Conservation (phyloP, 768 basidiomycete genomes). For the Podaxis sp. region DNA sequence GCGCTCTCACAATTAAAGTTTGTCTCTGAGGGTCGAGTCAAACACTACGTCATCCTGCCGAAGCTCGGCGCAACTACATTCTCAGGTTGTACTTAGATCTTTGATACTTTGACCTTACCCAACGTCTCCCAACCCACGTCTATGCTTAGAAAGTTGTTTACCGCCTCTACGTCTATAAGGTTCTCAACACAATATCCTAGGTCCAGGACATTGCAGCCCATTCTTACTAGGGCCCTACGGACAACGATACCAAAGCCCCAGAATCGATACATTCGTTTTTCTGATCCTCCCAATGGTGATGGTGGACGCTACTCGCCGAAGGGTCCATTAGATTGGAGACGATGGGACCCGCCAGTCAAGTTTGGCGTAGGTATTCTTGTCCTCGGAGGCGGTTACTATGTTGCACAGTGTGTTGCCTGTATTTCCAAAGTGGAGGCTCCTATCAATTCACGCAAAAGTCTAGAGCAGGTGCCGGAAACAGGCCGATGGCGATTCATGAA, state of each 20-base stretch:
- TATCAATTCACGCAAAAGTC: slow-evolving; percentile 35
- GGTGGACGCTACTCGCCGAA: background rate
- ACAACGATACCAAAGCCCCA: background rate
- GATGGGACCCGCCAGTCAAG: slow-evolving; percentile 4
- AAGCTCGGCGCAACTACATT: background rate
- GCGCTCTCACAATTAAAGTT: background rate
- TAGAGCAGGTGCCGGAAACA: slow-evolving; percentile 84
- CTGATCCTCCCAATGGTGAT: background rate
- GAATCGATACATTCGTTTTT: slow-evolving; percentile 10
- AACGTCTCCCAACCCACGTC: background rate
- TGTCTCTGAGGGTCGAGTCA: background rate
- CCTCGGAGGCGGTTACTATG: slow-evolving; percentile 23
- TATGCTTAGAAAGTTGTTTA: slow-evolving; percentile 4
- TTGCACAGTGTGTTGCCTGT: slow-evolving; percentile 27
- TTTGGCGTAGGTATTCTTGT: slow-evolving; percentile 8
- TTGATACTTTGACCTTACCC: too few relatives aligned
- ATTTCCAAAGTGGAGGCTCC: background rate
- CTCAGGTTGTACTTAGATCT: too few relatives aligned
- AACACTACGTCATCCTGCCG: background rate
- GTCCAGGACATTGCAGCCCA: too few relatives aligned
- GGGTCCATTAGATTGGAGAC: background rate
- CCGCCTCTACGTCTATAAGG: background rate
- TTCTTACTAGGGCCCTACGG: background rate
- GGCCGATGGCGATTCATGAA: slow-evolving; percentile 91
- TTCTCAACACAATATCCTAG: background rate